Base-by-base conservation (phyloP, 1,139 yeast species). In the Saccharomycopsis phalli region DNA sequence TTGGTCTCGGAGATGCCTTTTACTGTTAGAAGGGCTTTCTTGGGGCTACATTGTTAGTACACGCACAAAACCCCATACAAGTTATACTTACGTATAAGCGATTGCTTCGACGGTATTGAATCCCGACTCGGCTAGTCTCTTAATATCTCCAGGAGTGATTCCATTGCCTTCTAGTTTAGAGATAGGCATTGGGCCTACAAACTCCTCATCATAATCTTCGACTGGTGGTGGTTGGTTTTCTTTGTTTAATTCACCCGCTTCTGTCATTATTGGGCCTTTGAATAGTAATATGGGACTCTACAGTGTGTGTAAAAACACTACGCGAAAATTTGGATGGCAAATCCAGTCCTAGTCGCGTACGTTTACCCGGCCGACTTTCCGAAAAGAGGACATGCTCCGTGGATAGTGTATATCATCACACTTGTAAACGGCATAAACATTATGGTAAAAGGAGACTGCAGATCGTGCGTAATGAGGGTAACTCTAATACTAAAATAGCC, bases 1-100 rank as follows among this genome's bases (percentile, higher is more conserved):
- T 93, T 93, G 40, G 93, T 91, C 57, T 93, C 99, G 20, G 95
- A 82, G 32, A 91, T 87, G 34, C 98, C 98, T 57, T 86, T 87
- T 37, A 93, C 83, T 4, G 72, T 70, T 37, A 83, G 63, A 37
- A 91, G 66, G 7, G 74, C 76, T 51, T 93, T 78, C 53, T 82
- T 81, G 16, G 97, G 84, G 3, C 41, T 37, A 23, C 17, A 14
- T 14, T 34, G 14, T 16, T 18, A 27, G 29, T 26, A 26, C 8
- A n/a, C n/a, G n/a, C 14, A 26, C 8, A 26, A 22, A 22, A 22
- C 10, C 25, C 25, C 6, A 22, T 10, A 22, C n/a, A n/a, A 3
- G 21, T 10, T 2, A n/a, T 30, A 38, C 42, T 19, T 29, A 38
- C 40, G 94, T 86, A 54, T 86, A 86, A 2, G 98, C 97, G 45